These are phyloP conservation scores for Ambispora gerdemannii DNA, from an alignment of 192 early-diverging fungal species.

Conservation along the genomic window DNA sequence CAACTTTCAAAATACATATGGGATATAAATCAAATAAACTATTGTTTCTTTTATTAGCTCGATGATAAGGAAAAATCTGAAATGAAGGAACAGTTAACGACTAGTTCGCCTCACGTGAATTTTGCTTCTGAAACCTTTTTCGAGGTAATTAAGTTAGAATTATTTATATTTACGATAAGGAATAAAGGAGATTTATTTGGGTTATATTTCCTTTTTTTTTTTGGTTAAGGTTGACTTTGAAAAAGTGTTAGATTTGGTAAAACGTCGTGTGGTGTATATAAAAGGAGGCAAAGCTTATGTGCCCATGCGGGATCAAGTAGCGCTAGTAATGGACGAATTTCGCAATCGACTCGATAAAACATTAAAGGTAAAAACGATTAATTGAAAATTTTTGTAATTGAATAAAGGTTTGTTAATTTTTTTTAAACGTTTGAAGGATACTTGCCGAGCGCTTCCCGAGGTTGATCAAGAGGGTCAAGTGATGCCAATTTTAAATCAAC, in stretches of 20 bases:
- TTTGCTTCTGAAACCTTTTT: constrained; percentile 45
- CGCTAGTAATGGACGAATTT: constrained; percentile 76
- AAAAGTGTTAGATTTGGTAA: constrained; percentile 61
- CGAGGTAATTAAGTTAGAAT: constrained; percentile 32
- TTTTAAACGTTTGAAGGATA: constrained; percentile 52
- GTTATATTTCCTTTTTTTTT: background rate
- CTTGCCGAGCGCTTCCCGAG: constrained; percentile 74
- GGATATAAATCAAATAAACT: background rate
- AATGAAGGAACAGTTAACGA: constrained; percentile 32
- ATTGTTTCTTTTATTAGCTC: constrained; percentile 26
- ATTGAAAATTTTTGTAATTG: background rate
- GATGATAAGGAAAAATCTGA: constrained; percentile 34
- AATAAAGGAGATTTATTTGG: background rate
- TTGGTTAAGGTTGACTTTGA: constrained; percentile 65
- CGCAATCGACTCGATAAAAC: constrained; percentile 52
- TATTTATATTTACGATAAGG: background rate
- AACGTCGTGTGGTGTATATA: constrained; percentile 57
- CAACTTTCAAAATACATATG: too few species aligned
- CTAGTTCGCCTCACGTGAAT: constrained; percentile 9
- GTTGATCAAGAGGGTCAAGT: constrained; percentile 93
- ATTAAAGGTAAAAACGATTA: constrained; percentile 43
- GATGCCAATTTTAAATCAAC: constrained; percentile 79
- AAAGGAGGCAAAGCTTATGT: constrained; percentile 69
- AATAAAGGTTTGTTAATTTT: too few species aligned
- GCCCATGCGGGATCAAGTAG: constrained; percentile 64